Base-by-base conservation (phyloP, 257 asterid species). In the Petrea volubilis region DNA sequence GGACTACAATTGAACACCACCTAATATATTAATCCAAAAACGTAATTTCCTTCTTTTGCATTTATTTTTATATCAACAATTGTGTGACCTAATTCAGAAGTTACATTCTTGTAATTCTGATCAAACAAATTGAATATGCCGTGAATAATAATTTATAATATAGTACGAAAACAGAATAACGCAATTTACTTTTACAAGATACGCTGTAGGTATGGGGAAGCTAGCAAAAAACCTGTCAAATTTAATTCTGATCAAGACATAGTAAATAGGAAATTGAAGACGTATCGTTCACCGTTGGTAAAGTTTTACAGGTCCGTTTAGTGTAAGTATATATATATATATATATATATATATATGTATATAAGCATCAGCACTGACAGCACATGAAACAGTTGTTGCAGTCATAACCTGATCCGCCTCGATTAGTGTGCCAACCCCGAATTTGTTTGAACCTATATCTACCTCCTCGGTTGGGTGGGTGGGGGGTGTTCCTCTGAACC, bases 381-480 rank as follows among this genome's bases (percentile, higher is more conserved):
- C 88, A 84, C 87, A 86, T 83, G 87, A 83, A 85, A 83, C 83
- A 83, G 82, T 76, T 31, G 90, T 58, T 71, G 79, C 77, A 74
- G 75, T 73, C 77, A 60, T 80, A 64, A 82, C 73, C 95, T 90
- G 80, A 87, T 82, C 92, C 79, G 9, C 89, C 86, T 87, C 89
- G 95, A 79, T 68, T 70, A 62, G 91, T 84, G 96, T 87, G 88
- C 90, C 95, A 34, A 7, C 27, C 61, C 74, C 3, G n/a, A 10
- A 49, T 69, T n/a, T 77, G 33, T 49, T 73, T 43, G 21, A 60
- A 58, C 68, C 63, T 47, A 58, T 57, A 15, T 62, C 55, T 17
- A 9, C 17, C 7, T 72, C 15, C 46, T 25, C 7, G 49, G 7
- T 59, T 6, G 41, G 41, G 11, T 18, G 47, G 47, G 28, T n/a